These are phyloP conservation scores for Tolypocladium endophyticum DNA, from an alignment of 2,329 filamentous ascomycete genomes.

Conservation along the genomic window DNA sequence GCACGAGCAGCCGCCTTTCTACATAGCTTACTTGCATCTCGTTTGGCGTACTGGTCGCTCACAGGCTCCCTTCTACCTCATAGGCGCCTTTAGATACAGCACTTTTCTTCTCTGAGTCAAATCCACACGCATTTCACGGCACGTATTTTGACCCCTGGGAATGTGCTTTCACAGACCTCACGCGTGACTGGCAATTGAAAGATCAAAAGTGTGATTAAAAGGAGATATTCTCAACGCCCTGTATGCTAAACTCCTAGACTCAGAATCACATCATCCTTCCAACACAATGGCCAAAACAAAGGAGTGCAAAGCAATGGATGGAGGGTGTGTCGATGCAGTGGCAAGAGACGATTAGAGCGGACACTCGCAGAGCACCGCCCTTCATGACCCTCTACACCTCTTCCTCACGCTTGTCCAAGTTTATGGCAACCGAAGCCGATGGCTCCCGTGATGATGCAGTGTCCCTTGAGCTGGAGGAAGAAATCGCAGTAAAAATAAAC, in stretches of 20 bases:
- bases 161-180: neutral
- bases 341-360: neutral
- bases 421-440: neutral
- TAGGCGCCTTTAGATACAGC: neutral
- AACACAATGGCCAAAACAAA: constrained; percentile 1
- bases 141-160: neutral
- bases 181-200: neutral
- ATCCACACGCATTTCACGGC: neutral
- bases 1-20: neutral
- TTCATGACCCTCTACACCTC: neutral
- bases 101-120: neutral
- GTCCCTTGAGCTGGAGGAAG: neutral
- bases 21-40: neutral
- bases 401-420: neutral
- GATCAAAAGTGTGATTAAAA: neutral
- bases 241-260: constrained; percentile 8
- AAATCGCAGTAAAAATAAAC: constrained; percentile 1
- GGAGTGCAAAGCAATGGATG: neutral
- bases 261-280: constrained; percentile 3
- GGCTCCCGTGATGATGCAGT: neutral
- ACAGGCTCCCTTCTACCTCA: neutral
- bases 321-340: neutral
- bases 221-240: constrained; percentile 5
- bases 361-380: neutral
- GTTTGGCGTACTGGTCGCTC: neutral